Base-by-base conservation (phyloP, 345 rosid genomes). In the Salix udensis region DNA sequence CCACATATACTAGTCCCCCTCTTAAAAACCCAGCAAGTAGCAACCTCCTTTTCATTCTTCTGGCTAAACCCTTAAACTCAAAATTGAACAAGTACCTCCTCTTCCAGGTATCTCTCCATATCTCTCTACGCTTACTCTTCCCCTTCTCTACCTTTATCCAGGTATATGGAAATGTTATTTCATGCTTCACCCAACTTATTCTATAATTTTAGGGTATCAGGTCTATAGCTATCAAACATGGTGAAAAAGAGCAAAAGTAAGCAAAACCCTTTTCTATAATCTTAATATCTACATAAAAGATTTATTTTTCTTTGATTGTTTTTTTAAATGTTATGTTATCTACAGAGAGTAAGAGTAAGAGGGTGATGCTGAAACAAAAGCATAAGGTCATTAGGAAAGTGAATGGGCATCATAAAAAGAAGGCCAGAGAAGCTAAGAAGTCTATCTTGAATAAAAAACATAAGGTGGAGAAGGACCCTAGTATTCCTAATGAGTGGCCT, bases 401-500 rank as follows among this genome's bases (percentile, higher is more conserved):
- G 48, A 96, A 96, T 75, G 91, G 90, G 84, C 98, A 96, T 78
- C 98, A 96, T 79, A 90, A 85, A 80, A 96, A 96, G 92, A 92
- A 93, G 81, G 98, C 97, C 6, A 93, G 93, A 84, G 96, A 93
- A 67, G 97, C 98, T 44, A 96, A 93, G 78, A 96, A 93, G 81
- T 87, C 88, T 18, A 91, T 89, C 6, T 69, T 89, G 72, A 82
- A 83, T 36, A 79, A 82, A 0, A 92, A 87, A 78, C 75, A 77
- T n/a, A 93, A 85, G 85, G 92, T 88, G 44, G 99, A 91, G 88
- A 96, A 96, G 81, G 99, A 93, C 75, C 97, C 97, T 31, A 98
- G 95, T 65, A 93, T 93, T 48, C 98, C 99, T 40, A 96, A 93
- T 80, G 99, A 92, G 79, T 93, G 95, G 98, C 97, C 99, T 64